These are phyloP conservation scores for Jaenimonas drosophilae DNA, from an alignment of 208 protist species.

Conservation along the genomic window DNA sequence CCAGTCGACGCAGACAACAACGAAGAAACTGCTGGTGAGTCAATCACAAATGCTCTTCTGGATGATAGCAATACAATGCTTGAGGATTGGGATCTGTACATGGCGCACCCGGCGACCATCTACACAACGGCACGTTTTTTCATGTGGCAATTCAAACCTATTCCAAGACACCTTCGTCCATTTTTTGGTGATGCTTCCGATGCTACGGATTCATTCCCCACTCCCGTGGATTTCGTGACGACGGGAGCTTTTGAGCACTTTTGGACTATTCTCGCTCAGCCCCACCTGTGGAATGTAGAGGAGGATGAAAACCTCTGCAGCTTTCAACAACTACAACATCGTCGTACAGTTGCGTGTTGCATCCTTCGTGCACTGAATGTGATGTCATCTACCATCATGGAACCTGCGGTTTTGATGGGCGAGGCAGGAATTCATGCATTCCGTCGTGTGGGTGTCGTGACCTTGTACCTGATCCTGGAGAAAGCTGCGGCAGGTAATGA, in stretches of 20 bases:
- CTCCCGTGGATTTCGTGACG: constrained; percentile 34
- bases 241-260: constrained; percentile 66
- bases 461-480: constrained; percentile 81
- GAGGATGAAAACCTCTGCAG: constrained; percentile 65
- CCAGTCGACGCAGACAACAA: background rate
- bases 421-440: constrained; percentile 10
- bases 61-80: constrained; percentile 48
- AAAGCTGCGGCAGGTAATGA: constrained; percentile 51
- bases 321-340: constrained; percentile 68
- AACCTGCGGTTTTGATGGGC: constrained; percentile 2
- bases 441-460: constrained; percentile 41
- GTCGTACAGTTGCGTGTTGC: constrained; percentile 59
- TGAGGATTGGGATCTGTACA: constrained; percentile 78
- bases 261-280: constrained; percentile 62
- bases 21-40: constrained; percentile 31
- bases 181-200: background rate
- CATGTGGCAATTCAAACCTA: constrained; percentile 70
- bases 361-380: constrained; percentile 27
- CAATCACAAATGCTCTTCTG: constrained; percentile 44
- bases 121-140: constrained; percentile 68
- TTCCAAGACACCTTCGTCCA: constrained; percentile 2
- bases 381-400: constrained; percentile 1
- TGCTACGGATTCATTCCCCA: constrained; percentile 6
- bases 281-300: constrained; percentile 78
- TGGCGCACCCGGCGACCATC: constrained; percentile 55